Conservation (phyloP, 148 eudicot species). For the Rhododendron molle region DNA sequence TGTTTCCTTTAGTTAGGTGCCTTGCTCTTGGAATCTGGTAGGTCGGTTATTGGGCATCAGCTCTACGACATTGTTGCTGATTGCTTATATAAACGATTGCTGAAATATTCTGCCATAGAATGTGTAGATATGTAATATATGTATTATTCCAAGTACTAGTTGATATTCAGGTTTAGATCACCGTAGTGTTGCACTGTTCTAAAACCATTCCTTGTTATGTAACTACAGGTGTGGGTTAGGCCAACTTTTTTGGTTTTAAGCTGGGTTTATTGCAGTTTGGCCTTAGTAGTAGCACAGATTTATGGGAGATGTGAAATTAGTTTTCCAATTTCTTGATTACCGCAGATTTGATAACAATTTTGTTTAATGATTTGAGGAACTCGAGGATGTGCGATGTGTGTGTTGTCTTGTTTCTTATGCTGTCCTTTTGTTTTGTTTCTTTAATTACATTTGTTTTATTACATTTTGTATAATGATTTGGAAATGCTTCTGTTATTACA, state of each 20-base stretch:
- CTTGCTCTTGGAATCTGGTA: neutral
- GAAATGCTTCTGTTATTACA: neutral
- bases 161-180: constrained; percentile 7
- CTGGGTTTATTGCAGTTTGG: neutral
- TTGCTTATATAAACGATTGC: neutral
- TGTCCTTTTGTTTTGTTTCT: neutral
- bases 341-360: neutral
- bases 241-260: neutral
- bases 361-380: neutral
- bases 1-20: neutral
- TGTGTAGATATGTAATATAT: neutral
- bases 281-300: neutral
- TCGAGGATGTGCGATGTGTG: neutral
- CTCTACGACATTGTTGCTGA: neutral
- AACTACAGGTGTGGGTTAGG: neutral
- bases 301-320: neutral
- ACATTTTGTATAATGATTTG: too few relatives aligned
- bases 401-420: neutral
- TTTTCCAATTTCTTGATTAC: neutral
- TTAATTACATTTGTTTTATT: too few relatives aligned
- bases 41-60: neutral
- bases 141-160: neutral
- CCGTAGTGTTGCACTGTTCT: neutral
- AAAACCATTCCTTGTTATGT: neutral
- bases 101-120: neutral